Conservation (phyloP, 1,139 yeast genomes). For the Candida dubliniensis region DNA sequence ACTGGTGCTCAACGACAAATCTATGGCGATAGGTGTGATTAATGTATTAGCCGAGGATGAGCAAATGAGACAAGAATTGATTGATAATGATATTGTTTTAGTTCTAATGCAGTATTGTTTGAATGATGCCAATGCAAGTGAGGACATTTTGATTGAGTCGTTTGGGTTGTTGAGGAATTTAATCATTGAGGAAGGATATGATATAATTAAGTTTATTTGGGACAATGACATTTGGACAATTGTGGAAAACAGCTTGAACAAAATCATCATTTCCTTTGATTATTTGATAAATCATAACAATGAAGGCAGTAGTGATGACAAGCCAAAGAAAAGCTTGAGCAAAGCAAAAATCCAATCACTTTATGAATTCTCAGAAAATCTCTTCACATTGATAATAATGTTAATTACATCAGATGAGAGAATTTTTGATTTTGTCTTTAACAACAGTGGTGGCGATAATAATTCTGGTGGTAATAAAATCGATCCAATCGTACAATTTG, state of each 20-base stretch:
- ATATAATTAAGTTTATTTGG: slow-evolving; percentile 71
- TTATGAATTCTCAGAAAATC: slow-evolving; percentile 70
- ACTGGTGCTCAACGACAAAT: slow-evolving; percentile 66
- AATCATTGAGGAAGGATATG: slow-evolving; percentile 87
- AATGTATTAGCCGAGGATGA: slow-evolving; percentile 70
- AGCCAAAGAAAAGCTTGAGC: slow-evolving; percentile 40
- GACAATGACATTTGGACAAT: slow-evolving; percentile 73
- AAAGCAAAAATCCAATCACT: slow-evolving; percentile 44
- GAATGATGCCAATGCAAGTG: slow-evolving; percentile 61
- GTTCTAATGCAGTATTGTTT: slow-evolving; percentile 64
- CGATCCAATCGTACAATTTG: slow-evolving; percentile 40
- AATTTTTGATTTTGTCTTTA: slow-evolving; percentile 52
- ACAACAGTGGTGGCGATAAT: no score
- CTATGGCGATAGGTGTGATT: slow-evolving; percentile 76
- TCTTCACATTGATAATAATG: slow-evolving; percentile 67
- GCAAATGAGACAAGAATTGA: slow-evolving; percentile 56
- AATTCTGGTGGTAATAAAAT: slow-evolving; percentile 23
- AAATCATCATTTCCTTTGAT: slow-evolving; percentile 49
- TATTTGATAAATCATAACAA: slow-evolving; percentile 27
- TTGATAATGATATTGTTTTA: slow-evolving; percentile 70
- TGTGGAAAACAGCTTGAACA: slow-evolving; percentile 50
- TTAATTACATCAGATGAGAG: slow-evolving; percentile 66
- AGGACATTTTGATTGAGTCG: slow-evolving; percentile 76
- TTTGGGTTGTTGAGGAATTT: slow-evolving; percentile 79
- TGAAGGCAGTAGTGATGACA: slow-evolving; percentile 19